Percentiles rank a stretch among this genome's conserved stretches.
Conservation (phyloP, 441 rosid genomes). For the Brassica balearica region DNA sequence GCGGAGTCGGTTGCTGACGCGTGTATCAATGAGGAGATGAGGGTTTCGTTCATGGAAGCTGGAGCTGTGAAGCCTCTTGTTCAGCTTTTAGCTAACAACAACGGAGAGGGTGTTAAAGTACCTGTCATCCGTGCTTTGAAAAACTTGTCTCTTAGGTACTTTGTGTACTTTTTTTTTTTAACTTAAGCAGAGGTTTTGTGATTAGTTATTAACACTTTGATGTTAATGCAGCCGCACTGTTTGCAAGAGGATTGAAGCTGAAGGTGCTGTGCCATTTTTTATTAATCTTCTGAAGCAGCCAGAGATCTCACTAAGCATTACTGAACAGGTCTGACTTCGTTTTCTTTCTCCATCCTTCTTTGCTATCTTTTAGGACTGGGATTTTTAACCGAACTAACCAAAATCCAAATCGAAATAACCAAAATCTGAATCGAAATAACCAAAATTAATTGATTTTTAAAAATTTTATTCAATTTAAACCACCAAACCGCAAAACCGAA, state of each 20-base stretch:
- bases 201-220: background rate
- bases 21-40: constrained; percentile 75
- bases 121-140: constrained; percentile 70
- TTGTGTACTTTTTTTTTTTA: background rate
- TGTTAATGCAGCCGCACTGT: constrained; percentile 60
- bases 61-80: constrained; percentile 76
- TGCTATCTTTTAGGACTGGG: background rate
- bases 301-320: constrained; percentile 51
- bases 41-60: constrained; percentile 82
- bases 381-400: no score
- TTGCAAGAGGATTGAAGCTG: constrained; percentile 72
- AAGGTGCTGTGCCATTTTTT: constrained; percentile 62
- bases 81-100: constrained; percentile 66
- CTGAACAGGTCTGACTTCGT: constrained; percentile 62
- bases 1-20: constrained; percentile 81
- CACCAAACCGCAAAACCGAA: no score
- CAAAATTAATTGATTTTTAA: no score
- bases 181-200: constrained; percentile 5
- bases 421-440: no score
- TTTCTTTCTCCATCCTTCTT: constrained; percentile 21
- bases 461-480: no score
- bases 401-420: no score
- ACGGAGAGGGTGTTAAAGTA: constrained; percentile 52
- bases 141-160: constrained; percentile 70
- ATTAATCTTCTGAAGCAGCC: constrained; percentile 58